These are phyloP conservation scores for Zelopaecilomyces penicillatus DNA, from an alignment of 2,329 filamentous ascomycete genomes.

Conservation along the genomic window DNA sequence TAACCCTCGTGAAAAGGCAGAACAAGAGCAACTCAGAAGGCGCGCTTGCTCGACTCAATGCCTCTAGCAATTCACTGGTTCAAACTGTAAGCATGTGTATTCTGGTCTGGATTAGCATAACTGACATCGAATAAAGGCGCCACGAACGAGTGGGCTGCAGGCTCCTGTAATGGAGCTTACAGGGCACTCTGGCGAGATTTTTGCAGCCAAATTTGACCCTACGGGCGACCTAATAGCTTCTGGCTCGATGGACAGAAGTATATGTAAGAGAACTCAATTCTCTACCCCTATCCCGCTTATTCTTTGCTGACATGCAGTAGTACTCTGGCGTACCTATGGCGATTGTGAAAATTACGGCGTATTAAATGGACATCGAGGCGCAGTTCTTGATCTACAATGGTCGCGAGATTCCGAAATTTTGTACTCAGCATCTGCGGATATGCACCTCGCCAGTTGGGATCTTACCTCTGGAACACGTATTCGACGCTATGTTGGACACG, in stretches of 20 bases:
- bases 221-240: slow-evolving; percentile 85
- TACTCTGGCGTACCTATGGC: slow-evolving; percentile 89
- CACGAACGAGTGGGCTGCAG: slow-evolving; percentile 73
- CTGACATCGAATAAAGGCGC: slow-evolving; percentile 43
- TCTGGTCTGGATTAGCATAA: no score
- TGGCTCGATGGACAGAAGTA: slow-evolving; percentile 87
- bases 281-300: not conserved
- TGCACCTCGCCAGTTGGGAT: slow-evolving; percentile 91
- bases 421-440: slow-evolving; percentile 90
- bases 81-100: slow-evolving; percentile 36
- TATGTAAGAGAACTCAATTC: slow-evolving; percentile 49
- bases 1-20: slow-evolving; percentile 83
- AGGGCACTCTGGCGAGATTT: slow-evolving; percentile 78
- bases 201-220: slow-evolving; percentile 82
- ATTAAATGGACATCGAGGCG: slow-evolving; percentile 81
- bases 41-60: slow-evolving; percentile 43
- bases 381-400: slow-evolving; percentile 90
- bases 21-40: slow-evolving; percentile 49
- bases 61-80: slow-evolving; percentile 38
- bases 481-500: slow-evolving; percentile 84
- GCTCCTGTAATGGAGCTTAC: slow-evolving; percentile 91
- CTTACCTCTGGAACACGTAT: slow-evolving; percentile 85
- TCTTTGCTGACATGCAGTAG: slow-evolving; percentile 33
- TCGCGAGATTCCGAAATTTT: slow-evolving; percentile 86
- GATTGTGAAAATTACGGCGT: slow-evolving; percentile 91